Conservation (phyloP, 169 alveolate genomes). For the Prorocentrum cordatum region DNA sequence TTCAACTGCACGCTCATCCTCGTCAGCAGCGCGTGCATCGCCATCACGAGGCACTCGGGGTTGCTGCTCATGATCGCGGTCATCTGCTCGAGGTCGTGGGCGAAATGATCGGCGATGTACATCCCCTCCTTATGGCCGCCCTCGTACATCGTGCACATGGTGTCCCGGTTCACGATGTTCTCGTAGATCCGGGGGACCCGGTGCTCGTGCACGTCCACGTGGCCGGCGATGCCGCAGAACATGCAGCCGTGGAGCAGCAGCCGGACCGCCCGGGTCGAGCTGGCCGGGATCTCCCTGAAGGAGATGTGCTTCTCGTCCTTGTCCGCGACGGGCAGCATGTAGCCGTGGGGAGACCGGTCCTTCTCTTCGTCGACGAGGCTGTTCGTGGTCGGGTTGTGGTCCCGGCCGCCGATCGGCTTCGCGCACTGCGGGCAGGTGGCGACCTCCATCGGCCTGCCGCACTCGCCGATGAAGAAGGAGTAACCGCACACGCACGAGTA, state of each 20-base stretch:
- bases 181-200: background rate
- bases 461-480: constrained; percentile 65
- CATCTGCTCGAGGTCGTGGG: background rate
- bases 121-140: background rate
- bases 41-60: background rate
- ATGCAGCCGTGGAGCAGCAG: constrained; percentile 24
- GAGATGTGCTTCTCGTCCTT: constrained; percentile 64
- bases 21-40: background rate
- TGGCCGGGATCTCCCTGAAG: constrained; percentile 2
- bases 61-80: background rate
- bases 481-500: constrained; percentile 43
- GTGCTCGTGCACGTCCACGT: background rate
- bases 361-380: constrained; percentile 44
- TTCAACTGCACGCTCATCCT: background rate
- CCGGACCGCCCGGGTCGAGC: constrained; percentile 22
- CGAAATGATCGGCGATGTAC: constrained; percentile 12
- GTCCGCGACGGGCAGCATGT: constrained; percentile 30
- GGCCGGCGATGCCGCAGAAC: constrained; percentile 12
- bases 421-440: constrained; percentile 36
- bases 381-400: constrained; percentile 51
- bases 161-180: background rate
- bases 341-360: constrained; percentile 61
- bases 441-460: constrained; percentile 67
- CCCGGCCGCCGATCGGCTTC: constrained; percentile 25
- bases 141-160: background rate